phyloP scores from a whole-genome alignment of 345 rosid species.

The Cardamine resedifolia region DNA sequence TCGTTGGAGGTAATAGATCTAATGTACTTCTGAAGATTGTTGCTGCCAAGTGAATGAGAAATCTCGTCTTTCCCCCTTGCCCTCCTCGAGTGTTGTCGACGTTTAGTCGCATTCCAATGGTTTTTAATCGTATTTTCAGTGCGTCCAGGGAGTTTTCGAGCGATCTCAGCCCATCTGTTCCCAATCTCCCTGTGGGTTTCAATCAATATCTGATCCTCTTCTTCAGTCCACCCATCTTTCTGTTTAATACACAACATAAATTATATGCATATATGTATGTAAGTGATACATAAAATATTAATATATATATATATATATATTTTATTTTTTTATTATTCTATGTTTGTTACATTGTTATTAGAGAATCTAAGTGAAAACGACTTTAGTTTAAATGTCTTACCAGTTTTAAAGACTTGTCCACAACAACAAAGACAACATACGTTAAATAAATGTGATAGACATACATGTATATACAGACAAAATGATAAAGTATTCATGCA shows the following conservation, averaged over 20 bases:
- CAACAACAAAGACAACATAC: conserved; percentile 14
- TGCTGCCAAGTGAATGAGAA: conserved; percentile 19
- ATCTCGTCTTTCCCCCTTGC: conserved; percentile 34
- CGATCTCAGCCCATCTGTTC: conserved; percentile 74
- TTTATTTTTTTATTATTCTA: too few relatives aligned
- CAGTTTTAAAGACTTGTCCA: neutral
- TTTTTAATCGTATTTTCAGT: conserved; percentile 65
- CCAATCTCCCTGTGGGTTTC: conserved; percentile 55
- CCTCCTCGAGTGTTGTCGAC: conserved; percentile 47
- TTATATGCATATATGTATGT: neutral
- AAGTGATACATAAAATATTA: neutral
- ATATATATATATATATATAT: neutral
- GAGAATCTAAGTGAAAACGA: conserved; percentile 17
- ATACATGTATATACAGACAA: conserved; percentile 27
- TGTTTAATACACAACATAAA: conserved; percentile 28
- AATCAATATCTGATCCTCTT: conserved; percentile 45
- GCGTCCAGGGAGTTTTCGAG: conserved; percentile 55
- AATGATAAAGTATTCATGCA: conserved; percentile 19
- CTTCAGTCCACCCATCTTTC: conserved; percentile 77
- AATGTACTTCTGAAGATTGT: conserved; percentile 35
- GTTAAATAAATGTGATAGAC: neutral
- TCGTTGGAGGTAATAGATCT: conserved; percentile 29
- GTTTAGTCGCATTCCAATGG: conserved; percentile 58
- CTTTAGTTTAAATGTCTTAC: conserved; percentile 6
- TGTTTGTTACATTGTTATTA: conserved; percentile 4